A percentile compares a stretch with the other conserved stretches of the same genome.
phyloP scores from a whole-genome alignment of 2,329 filamentous ascomycete genomes.

The Neonectria faginata region DNA sequence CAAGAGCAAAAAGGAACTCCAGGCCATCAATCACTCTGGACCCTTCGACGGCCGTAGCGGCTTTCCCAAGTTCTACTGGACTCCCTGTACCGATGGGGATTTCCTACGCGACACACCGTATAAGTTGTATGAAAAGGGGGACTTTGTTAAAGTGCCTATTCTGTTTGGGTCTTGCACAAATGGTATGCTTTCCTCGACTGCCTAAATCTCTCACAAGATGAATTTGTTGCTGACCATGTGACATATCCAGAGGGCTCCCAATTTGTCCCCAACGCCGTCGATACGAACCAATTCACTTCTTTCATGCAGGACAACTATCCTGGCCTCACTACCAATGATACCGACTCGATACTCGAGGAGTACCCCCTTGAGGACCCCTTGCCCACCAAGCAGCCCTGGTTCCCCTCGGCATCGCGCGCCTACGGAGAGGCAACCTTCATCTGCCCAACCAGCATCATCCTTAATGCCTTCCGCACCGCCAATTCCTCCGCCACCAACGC shows the following conservation, averaged over 20 bases:
- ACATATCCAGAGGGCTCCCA: constrained; percentile 56
- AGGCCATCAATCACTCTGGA: constrained; percentile 55
- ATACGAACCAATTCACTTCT: constrained; percentile 48
- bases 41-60: constrained; percentile 54
- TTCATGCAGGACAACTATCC: constrained; percentile 64
- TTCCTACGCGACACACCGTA: constrained; percentile 58
- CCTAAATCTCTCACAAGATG: not conserved
- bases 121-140: constrained; percentile 52
- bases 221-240: constrained; percentile 22
- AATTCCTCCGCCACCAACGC: constrained; percentile 29
- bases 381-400: constrained; percentile 57
- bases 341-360: constrained; percentile 49
- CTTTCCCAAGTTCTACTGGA: constrained; percentile 61
- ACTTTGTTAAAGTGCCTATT: constrained; percentile 58
- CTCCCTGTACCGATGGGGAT: constrained; percentile 62
- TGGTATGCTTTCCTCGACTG: constrained; percentile 48
- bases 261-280: constrained; percentile 56
- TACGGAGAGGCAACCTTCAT: constrained; percentile 61
- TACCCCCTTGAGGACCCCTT: constrained; percentile 54
- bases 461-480: constrained; percentile 48
- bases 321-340: constrained; percentile 51
- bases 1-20: constrained; percentile 50
- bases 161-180: constrained; percentile 59
- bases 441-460: constrained; percentile 56
- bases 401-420: constrained; percentile 55